phyloP scores from a whole-genome alignment of 768 basidiomycete genomes.

The Candolleomyces aberdarensis region DNA sequence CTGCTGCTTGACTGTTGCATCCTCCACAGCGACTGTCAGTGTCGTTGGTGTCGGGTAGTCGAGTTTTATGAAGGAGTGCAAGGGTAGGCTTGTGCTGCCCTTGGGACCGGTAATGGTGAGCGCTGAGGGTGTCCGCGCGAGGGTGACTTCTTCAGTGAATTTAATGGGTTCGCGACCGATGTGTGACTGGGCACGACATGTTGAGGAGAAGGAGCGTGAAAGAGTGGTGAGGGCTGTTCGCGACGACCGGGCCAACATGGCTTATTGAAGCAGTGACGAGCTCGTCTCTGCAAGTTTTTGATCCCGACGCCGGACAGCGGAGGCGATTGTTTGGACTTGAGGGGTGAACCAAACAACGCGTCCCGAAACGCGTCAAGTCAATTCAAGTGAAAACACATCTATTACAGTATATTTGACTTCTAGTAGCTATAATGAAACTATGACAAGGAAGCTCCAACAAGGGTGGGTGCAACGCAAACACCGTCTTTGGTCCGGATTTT shows the following conservation, averaged over 20 bases:
- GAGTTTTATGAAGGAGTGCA: constrained; percentile 45
- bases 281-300: constrained; percentile 4
- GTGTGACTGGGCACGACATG: constrained; percentile 49
- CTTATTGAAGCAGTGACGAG: background rate
- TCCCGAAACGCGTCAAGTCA: background rate
- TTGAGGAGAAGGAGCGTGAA: constrained; percentile 47
- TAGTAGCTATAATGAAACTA: constrained; percentile 30
- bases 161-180: constrained; percentile 60
- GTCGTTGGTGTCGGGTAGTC: constrained; percentile 35
- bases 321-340: constrained; percentile 9
- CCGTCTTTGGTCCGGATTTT: constrained; percentile 86
- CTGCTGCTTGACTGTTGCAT: constrained; percentile 70
- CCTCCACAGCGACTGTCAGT: constrained; percentile 54
- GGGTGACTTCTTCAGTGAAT: constrained; percentile 39
- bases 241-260: constrained; percentile 25
- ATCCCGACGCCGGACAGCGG: background rate
- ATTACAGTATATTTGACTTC: background rate
- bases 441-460: constrained; percentile 91
- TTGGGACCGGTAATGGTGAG: constrained; percentile 45
- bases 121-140: constrained; percentile 36
- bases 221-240: constrained; percentile 32
- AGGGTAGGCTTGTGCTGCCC: constrained; percentile 43
- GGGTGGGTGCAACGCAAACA: constrained; percentile 72
- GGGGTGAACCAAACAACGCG: constrained; percentile 13
- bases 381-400: background rate